Evolutionary conservation across 495 filamentous ascomycete genomes (phyloP).

Genomic region (Astrothelium subdiscretum): DNA sequence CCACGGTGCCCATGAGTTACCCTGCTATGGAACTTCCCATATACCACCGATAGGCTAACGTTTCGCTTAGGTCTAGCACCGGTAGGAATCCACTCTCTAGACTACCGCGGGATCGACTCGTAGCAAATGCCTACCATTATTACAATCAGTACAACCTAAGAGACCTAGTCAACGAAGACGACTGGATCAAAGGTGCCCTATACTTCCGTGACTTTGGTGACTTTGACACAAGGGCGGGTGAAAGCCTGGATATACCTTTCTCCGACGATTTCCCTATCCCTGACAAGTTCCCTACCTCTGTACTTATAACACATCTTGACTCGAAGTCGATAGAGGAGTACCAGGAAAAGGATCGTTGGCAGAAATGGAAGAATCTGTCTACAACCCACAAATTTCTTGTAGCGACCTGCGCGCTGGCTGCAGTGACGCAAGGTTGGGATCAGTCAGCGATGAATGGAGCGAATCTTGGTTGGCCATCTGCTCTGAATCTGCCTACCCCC

Average conservation of each 20-base stretch:
- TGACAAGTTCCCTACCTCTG: neutral
- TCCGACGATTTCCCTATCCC: too few species aligned
- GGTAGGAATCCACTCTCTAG: neutral
- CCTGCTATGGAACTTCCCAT: too few species aligned
- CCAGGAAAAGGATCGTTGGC: neutral
- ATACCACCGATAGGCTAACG: too few species aligned
- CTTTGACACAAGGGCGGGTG: neutral
- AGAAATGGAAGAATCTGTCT: neutral
- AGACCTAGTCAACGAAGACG: neutral
- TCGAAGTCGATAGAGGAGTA: neutral
- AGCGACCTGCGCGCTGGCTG: constrained; percentile 11
- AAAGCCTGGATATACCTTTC: neutral
- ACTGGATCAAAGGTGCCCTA: neutral
- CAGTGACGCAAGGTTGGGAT: constrained; percentile 11
- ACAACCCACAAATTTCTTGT: constrained; percentile 12
- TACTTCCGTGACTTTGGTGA: neutral
- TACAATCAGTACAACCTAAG: neutral
- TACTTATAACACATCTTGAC: neutral
- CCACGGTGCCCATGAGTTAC: too few species aligned
- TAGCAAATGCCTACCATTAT: neutral
- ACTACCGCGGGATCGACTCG: neutral
- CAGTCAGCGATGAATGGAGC: constrained; percentile 15
- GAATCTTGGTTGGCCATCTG: constrained; percentile 8
- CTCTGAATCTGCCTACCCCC: neutral
- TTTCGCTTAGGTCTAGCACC: neutral